phyloP scores from a whole-genome alignment of 305 asterid species.

The Solanum hybrid region DNA sequence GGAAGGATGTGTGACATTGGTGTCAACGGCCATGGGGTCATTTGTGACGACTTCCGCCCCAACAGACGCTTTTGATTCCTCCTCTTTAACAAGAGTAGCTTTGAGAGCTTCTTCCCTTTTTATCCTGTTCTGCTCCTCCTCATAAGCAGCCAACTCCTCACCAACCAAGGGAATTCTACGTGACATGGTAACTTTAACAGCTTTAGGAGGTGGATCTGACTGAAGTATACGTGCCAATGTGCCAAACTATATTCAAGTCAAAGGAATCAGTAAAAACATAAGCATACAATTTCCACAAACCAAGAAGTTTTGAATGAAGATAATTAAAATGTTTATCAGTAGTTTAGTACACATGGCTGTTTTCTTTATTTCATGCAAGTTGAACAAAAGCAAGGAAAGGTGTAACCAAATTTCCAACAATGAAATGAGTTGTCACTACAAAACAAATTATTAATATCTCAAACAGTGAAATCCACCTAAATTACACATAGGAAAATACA shows the following conservation, averaged over 20 bases:
- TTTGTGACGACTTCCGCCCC: constrained; percentile 38
- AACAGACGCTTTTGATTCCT: constrained; percentile 61
- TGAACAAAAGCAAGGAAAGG: not conserved
- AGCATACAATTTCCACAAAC: not conserved
- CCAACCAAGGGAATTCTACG: constrained; percentile 89
- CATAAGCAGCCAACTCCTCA: constrained; percentile 98
- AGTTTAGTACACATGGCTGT: not conserved
- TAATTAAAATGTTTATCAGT: not conserved
- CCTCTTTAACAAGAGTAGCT: constrained; percentile 78
- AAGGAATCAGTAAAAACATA: constrained; percentile 12
- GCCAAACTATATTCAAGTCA: constrained; percentile 53
- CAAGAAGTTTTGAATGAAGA: not conserved
- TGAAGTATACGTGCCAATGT: constrained; percentile 94
- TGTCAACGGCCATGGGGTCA: constrained; percentile 75
- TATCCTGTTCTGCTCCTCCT: constrained; percentile 73
- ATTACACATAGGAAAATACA: not conserved
- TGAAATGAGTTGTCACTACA: not conserved
- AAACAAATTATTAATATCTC: not conserved
- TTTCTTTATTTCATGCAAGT: not conserved
- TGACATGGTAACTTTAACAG: constrained; percentile 91
- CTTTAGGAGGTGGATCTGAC: constrained; percentile 98
- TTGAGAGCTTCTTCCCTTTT: constrained; percentile 83
- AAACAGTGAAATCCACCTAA: not conserved
- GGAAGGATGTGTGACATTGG: constrained; percentile 34
- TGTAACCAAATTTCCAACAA: not conserved